Evolutionary conservation across 331 rosid genomes (phyloP).

Genomic region (Erythrophleum ivorense): DNA sequence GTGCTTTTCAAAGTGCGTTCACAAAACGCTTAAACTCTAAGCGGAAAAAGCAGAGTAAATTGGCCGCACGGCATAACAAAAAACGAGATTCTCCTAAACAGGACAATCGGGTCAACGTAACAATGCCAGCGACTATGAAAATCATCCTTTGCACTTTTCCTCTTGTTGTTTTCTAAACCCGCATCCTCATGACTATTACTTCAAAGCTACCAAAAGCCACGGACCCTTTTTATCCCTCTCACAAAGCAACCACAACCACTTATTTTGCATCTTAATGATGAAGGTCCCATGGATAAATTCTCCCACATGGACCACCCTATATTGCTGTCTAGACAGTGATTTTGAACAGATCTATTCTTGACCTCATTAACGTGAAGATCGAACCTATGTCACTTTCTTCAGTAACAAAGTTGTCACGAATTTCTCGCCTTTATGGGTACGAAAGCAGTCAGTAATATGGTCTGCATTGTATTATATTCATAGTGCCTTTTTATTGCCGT

Average conservation of each 20-base stretch:
- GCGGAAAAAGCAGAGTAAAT: neutral
- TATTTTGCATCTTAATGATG: constrained; percentile 6
- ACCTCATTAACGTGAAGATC: constrained; percentile 31
- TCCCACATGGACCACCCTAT: constrained; percentile 37
- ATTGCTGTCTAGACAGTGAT: constrained; percentile 29
- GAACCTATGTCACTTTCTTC: constrained; percentile 13
- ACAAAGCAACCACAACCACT: constrained; percentile 46
- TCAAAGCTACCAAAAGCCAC: constrained; percentile 1
- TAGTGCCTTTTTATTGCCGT: neutral
- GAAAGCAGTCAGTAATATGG: neutral
- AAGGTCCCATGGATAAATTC: neutral
- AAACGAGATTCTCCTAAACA: neutral
- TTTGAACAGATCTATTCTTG: constrained; percentile 23
- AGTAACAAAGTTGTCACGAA: constrained; percentile 34
- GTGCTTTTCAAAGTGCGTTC: neutral
- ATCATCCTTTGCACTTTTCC: constrained; percentile 25
- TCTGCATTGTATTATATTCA: too few species aligned
- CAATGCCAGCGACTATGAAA: constrained; percentile 37
- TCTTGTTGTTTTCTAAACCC: constrained; percentile 31
- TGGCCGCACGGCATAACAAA: neutral
- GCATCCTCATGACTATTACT: constrained; percentile 2
- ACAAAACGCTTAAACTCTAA: neutral
- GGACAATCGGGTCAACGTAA: constrained; percentile 9
- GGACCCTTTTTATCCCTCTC: constrained; percentile 11
- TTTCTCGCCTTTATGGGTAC: constrained; percentile 24